Conservation (phyloP, 345 rosid species). For the rapeseed (Brassica napus) region DNA sequence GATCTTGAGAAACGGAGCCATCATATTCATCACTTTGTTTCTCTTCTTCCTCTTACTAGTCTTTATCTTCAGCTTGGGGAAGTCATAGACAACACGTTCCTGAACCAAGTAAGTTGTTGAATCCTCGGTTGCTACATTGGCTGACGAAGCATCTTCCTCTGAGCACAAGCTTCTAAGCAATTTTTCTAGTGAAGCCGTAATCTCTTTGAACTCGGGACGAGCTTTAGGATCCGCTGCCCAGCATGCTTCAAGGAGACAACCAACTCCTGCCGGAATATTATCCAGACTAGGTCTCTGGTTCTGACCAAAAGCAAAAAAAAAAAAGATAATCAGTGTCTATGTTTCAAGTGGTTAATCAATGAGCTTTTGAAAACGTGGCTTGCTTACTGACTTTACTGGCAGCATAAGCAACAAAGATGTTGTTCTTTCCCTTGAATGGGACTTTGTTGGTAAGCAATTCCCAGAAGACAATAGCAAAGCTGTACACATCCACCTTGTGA, state of each 20-base stretch:
- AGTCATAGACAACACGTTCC: conserved; percentile 29
- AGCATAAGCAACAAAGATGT: conserved; percentile 57
- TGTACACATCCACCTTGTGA: conserved; percentile 80
- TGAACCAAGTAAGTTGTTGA: conserved; percentile 18
- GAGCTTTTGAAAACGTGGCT: neutral
- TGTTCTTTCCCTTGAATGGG: conserved; percentile 61
- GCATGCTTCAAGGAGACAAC: conserved; percentile 52
- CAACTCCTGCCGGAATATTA: conserved; percentile 48
- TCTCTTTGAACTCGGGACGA: conserved; percentile 66
- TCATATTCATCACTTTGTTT: conserved; percentile 29
- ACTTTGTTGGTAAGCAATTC: conserved; percentile 65
- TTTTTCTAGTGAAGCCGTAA: conserved; percentile 37
- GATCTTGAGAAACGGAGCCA: conserved; percentile 24
- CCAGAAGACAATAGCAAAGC: conserved; percentile 74
- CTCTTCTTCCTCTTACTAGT: conserved; percentile 19
- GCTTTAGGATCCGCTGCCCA: conserved; percentile 63
- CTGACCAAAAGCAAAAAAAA: conserved; percentile 36
- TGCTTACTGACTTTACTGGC: conserved; percentile 50
- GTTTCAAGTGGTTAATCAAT: conserved; percentile 1
- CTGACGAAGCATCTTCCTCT: neutral
- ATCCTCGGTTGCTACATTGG: conserved; percentile 1
- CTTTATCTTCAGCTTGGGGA: conserved; percentile 17
- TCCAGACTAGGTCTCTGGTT: conserved; percentile 70
- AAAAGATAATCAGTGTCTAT: neutral
- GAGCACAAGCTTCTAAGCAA: conserved; percentile 34